phyloP scores from a whole-genome alignment of 306 rosid species.

The Cicer cuneatum region DNA sequence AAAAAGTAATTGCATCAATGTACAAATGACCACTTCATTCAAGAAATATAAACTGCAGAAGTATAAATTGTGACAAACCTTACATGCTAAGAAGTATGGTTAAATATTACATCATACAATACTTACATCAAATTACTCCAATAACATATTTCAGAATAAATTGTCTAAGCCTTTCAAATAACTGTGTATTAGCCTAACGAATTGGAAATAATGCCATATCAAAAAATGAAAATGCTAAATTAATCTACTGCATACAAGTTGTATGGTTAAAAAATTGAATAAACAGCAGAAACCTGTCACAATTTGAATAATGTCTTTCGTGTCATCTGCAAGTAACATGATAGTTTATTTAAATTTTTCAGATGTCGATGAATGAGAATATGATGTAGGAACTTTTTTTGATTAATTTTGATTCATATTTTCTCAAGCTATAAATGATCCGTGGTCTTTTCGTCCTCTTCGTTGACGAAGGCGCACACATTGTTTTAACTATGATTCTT shows the following conservation, averaged over 20 bases:
- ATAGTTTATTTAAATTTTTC: background rate
- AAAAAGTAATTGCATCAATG: no score
- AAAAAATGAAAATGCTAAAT: slow-evolving; percentile 27
- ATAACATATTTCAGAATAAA: slow-evolving; percentile 10
- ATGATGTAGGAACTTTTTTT: background rate
- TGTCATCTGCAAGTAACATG: background rate
- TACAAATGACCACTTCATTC: background rate
- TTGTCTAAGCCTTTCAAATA: background rate
- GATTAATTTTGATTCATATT: slow-evolving; percentile 2
- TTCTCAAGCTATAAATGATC: slow-evolving; percentile 13
- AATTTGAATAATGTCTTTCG: background rate
- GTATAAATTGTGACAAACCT: background rate
- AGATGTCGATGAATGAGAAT: background rate
- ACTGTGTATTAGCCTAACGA: background rate
- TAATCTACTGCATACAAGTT: background rate
- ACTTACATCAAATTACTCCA: background rate
- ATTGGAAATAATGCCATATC: background rate
- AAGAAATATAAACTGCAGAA: background rate
- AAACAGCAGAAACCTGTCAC: background rate
- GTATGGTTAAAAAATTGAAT: background rate
- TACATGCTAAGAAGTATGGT: background rate
- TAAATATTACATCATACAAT: background rate
- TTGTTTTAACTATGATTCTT: slow-evolving; percentile 26
- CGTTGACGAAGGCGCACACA: background rate
- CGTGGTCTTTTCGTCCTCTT: background rate